Conservation (phyloP, 1,139 yeast species). For the Lodderomyces elongisporus region DNA sequence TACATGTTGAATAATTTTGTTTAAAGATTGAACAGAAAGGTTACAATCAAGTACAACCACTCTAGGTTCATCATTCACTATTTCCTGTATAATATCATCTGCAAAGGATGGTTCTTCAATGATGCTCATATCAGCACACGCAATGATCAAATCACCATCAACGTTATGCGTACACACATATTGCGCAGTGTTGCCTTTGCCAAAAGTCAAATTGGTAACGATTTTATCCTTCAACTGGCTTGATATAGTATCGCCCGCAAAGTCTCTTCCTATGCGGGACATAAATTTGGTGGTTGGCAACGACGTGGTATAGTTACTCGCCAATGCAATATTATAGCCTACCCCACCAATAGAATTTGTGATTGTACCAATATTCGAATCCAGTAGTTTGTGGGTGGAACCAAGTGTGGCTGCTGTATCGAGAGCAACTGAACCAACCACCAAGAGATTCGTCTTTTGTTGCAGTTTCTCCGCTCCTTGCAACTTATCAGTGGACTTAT, state of each 20-base stretch:
- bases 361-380: slow-evolving; percentile 71
- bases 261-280: slow-evolving; percentile 58
- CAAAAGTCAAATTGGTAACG: slow-evolving; percentile 30
- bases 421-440: slow-evolving; percentile 74
- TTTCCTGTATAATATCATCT: slow-evolving; percentile 32
- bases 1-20: slow-evolving; percentile 9
- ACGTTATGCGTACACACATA: slow-evolving; percentile 64
- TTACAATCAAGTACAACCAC: slow-evolving; percentile 67
- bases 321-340: slow-evolving; percentile 69
- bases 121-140: slow-evolving; percentile 81
- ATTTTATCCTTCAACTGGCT: slow-evolving; percentile 17
- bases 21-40: slow-evolving; percentile 42
- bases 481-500: too few relatives aligned
- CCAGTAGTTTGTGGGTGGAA: slow-evolving; percentile 33
- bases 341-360: slow-evolving; percentile 73
- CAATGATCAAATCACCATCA: slow-evolving; percentile 61
- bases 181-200: slow-evolving; percentile 50
- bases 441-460: slow-evolving; percentile 34
- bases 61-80: slow-evolving; percentile 31
- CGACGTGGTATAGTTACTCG: slow-evolving; percentile 30
- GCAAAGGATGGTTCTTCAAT: slow-evolving; percentile 42
- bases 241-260: slow-evolving; percentile 43
- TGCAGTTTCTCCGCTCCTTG: too few relatives aligned
- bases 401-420: slow-evolving; percentile 56
- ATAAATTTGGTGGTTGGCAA: slow-evolving; percentile 36